phyloP scores from a whole-genome alignment of 1,284 basidiomycete species.

The Cryptococcus maquisensis region DNA sequence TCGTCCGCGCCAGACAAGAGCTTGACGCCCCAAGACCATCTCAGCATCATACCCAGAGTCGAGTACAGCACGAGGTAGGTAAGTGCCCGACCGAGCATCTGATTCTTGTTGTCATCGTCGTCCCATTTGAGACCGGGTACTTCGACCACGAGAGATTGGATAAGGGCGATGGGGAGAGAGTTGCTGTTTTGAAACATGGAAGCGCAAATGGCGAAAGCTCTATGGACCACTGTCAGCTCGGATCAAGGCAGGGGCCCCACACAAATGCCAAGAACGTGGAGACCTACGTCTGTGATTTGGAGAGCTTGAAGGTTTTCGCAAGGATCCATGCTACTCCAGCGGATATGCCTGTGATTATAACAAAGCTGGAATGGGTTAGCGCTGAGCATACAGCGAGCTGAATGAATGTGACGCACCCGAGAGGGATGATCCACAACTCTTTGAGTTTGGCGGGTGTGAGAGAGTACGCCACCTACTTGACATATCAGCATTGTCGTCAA shows the following conservation, averaged over 20 bases:
- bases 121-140: slow-evolving; percentile 81
- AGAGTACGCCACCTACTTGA: slow-evolving; percentile 46
- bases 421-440: slow-evolving; percentile 87
- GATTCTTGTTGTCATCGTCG: slow-evolving; percentile 69
- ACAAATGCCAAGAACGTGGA: neutral
- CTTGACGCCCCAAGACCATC: slow-evolving; percentile 82
- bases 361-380: slow-evolving; percentile 52
- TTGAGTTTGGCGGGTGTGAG: slow-evolving; percentile 64
- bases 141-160: slow-evolving; percentile 70
- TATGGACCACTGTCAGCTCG: slow-evolving; percentile 36
- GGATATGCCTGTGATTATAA: slow-evolving; percentile 64
- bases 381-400: neutral
- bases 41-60: slow-evolving; percentile 89
- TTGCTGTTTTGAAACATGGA: slow-evolving; percentile 60
- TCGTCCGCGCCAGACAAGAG: slow-evolving; percentile 71
- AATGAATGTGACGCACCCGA: slow-evolving; percentile 58
- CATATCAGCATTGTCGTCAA: neutral
- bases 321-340: slow-evolving; percentile 48
- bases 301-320: slow-evolving; percentile 46
- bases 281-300: slow-evolving; percentile 47
- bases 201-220: slow-evolving; percentile 77
- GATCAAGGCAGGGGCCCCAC: neutral
- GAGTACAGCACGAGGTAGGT: slow-evolving; percentile 90
- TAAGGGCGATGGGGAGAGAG: slow-evolving; percentile 82
- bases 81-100: slow-evolving; percentile 86